Conservation (phyloP, 192 early-diverging fungal genomes). For the Helicostylum pulchrum region DNA sequence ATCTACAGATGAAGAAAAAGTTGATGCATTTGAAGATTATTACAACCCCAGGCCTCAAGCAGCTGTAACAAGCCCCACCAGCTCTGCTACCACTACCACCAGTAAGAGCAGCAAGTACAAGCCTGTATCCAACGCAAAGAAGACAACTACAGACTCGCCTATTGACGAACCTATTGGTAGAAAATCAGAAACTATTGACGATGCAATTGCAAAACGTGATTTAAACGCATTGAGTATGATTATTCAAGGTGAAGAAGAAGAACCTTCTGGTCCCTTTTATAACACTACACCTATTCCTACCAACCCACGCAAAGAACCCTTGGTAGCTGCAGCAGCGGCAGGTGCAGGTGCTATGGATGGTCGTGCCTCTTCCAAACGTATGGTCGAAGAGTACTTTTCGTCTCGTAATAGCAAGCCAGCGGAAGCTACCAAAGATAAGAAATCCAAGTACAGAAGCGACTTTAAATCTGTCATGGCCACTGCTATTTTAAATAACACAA, state of each 20-base stretch:
- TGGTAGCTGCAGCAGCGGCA: not conserved
- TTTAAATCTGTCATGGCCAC: constrained; percentile 21
- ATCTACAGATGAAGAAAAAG: constrained; percentile 2
- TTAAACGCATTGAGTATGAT: not conserved
- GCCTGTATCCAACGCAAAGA: not conserved
- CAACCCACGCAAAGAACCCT: not conserved
- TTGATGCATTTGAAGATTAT: constrained; percentile 7
- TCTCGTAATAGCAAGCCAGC: not conserved
- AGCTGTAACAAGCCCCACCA: not conserved
- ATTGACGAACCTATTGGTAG: not conserved
- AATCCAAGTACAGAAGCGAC: constrained; percentile 11
- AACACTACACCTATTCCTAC: not conserved
- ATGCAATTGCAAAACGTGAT: not conserved
- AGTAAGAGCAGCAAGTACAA: too few relatives aligned
- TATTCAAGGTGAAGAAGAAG: not conserved
- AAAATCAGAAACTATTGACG: not conserved
- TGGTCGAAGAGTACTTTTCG: constrained; percentile 16
- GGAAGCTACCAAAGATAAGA: constrained; percentile 3
- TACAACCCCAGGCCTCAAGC: not conserved
- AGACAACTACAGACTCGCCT: not conserved
- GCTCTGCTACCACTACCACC: not conserved
- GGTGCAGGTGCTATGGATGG: constrained; percentile 6
- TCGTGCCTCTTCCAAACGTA: constrained; percentile 13
- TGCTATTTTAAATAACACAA: constrained; percentile 27
- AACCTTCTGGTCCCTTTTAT: not conserved